phyloP scores from a whole-genome alignment of 257 asterid species.

The Avicennia marina region DNA sequence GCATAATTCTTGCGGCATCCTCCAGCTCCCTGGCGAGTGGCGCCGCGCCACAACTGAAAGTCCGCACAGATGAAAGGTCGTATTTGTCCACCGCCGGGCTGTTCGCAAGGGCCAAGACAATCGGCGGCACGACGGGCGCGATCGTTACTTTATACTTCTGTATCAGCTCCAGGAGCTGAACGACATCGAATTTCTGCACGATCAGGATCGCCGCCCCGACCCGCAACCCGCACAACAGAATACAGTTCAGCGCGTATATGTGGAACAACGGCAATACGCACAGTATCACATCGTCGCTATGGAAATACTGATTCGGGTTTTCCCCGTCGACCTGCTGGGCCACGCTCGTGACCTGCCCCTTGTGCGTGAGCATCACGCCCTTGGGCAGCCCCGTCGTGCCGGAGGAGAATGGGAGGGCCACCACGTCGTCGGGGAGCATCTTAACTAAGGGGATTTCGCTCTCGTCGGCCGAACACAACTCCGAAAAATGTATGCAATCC shows the following conservation, averaged over 20 bases:
- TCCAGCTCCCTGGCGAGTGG: conserved; percentile 94
- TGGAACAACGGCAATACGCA: conserved; percentile 83
- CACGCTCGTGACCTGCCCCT: conserved; percentile 74
- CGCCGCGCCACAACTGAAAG: conserved; percentile 94
- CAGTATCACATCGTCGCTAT: conserved; percentile 64
- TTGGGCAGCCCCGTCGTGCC: conserved; percentile 96
- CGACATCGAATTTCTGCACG: conserved; percentile 79
- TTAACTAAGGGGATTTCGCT: conserved; percentile 46
- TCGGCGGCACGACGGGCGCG: conserved; percentile 93
- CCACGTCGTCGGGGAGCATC: conserved; percentile 64
- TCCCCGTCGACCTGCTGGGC: conserved; percentile 97
- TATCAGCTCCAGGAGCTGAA: conserved; percentile 57
- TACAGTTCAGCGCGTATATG: conserved; percentile 67
- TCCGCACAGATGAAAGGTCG: conserved; percentile 77
- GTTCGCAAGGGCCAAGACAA: conserved; percentile 67
- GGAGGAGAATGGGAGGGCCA: conserved; percentile 89
- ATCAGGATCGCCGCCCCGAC: conserved; percentile 80
- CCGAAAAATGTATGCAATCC: conserved; percentile 46
- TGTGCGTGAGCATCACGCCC: conserved; percentile 95
- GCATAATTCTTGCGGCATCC: conserved; percentile 68
- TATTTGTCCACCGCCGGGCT: conserved; percentile 63
- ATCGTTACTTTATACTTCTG: conserved; percentile 68
- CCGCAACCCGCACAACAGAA: conserved; percentile 77
- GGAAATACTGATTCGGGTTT: conserved; percentile 74
- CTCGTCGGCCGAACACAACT: conserved; percentile 45